These are phyloP conservation scores for Nothophoma quercina DNA, from an alignment of 2,329 filamentous ascomycete genomes.

Conservation along the genomic window DNA sequence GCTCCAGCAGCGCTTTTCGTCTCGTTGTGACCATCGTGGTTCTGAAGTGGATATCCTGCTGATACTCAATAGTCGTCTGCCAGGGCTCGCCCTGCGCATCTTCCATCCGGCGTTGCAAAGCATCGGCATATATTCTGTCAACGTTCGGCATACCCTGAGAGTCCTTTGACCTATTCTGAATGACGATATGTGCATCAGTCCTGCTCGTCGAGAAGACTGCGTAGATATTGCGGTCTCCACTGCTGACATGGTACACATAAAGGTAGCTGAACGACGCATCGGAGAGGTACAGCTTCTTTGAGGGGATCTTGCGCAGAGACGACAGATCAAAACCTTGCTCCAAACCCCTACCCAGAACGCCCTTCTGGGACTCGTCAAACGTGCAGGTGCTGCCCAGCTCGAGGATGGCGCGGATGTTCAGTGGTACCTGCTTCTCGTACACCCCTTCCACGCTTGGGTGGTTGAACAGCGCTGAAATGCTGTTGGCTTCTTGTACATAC, in stretches of 20 bases:
- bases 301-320: constrained; percentile 71
- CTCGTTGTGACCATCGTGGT: constrained; percentile 87
- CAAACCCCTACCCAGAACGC: constrained; percentile 88
- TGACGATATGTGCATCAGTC: constrained; percentile 82
- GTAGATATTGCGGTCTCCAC: constrained; percentile 91
- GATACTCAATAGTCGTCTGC: constrained; percentile 86
- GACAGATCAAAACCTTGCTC: constrained; percentile 92
- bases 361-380: constrained; percentile 88
- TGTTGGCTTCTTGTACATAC: constrained; percentile 84
- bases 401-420: constrained; percentile 85
- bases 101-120: constrained; percentile 70
- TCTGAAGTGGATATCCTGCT: constrained; percentile 84
- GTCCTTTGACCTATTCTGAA: constrained; percentile 84
- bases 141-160: constrained; percentile 88
- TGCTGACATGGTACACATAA: constrained; percentile 90
- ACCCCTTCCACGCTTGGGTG: constrained; percentile 96
- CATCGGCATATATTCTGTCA: constrained; percentile 84
- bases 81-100: constrained; percentile 74
- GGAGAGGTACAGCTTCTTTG: constrained; percentile 78
- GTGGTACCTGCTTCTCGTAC: constrained; percentile 91
- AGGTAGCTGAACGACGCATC: constrained; percentile 80
- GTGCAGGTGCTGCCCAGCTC: constrained; percentile 91
- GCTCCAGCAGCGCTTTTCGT: constrained; percentile 85
- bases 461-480: constrained; percentile 83
- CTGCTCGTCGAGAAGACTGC: constrained; percentile 87